Evolutionary conservation across 2,329 filamentous ascomycete species (phyloP), one percentile per base, ranked within the genome.

Genomic region (Colletotrichum abscissum): DNA sequence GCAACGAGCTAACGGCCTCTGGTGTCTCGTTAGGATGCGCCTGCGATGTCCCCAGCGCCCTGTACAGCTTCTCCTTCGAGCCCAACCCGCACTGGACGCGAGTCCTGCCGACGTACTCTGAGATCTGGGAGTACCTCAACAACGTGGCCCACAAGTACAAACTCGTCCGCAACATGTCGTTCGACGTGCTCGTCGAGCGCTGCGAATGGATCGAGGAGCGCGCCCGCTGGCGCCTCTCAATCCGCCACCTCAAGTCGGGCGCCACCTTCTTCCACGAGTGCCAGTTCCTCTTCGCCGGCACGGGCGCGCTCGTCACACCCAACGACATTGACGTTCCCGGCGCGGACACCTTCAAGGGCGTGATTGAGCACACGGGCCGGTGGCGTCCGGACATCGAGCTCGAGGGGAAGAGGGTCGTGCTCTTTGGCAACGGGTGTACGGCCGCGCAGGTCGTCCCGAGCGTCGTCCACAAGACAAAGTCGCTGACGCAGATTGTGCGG

Each of bases 11-110:
- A 46, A 46, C 38, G 3, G 5, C 19, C 19, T 46, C 9, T 14
- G n/a, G 22, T 26, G n/a, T 26, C 12, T 8, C 9, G 19, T 12
- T 28, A 80, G 79, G 79, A 6, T 80, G 78, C 67, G 88, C 89
- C 11, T 91, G 89, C 77, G 89, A 91, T 59, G 86, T 92, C 1
- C 90, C 90, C 2, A 85, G 86, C 4, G 85, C 88, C 67, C 85
- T 90, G n/a, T 93, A 93, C 78, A 90, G 90, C 77, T 89, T 87
- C 66, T 88, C 88, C 1, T 93, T 91, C 77, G 84, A 86, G n/a
- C 87, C 88, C 1, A 92, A 92, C 73, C 87, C 88, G 0, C 81
- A 89, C 72, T 93, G 91, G 91, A 86, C 84, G 0, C 85, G 89
- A 62, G 84, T 89, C 63, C 88, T 91, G 76, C 88, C 90, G 1